Evolutionary conservation across 768 basidiomycete species (phyloP).

Genomic region (Inosperma sp.): DNA sequence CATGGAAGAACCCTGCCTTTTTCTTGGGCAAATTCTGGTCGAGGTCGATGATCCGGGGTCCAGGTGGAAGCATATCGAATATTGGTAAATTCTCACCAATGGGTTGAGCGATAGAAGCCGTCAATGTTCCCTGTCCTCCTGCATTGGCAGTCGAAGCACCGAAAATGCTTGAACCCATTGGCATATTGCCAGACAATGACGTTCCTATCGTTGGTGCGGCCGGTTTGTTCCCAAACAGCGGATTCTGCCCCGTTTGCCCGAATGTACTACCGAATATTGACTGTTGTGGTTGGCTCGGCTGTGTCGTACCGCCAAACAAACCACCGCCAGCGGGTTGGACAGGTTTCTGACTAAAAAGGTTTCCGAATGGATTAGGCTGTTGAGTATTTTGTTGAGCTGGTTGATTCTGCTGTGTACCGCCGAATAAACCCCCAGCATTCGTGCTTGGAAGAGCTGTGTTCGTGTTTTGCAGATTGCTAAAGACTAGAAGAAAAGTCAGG

Average conservation of each 20-base stretch:
- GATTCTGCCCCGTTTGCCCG: constrained; percentile 41
- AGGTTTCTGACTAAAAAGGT: constrained; percentile 45
- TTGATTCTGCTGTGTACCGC: constrained; percentile 27
- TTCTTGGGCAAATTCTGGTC: constrained; percentile 65
- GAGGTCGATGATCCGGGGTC: constrained; percentile 56
- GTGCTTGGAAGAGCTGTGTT: constrained; percentile 17
- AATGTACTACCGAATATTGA: constrained; percentile 51
- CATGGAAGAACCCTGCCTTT: constrained; percentile 73
- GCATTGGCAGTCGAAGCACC: constrained; percentile 36
- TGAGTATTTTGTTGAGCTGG: constrained; percentile 30
- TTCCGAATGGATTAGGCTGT: constrained; percentile 31
- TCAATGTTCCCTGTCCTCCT: constrained; percentile 57
- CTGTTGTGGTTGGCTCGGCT: constrained; percentile 26
- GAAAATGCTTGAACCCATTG: constrained; percentile 15
- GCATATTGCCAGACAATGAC: constrained; percentile 21
- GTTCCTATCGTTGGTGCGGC: constrained; percentile 41
- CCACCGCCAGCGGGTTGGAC: constrained; percentile 31
- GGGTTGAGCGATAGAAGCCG: constrained; percentile 86
- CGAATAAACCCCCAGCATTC: constrained; percentile 20
- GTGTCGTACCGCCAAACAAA: constrained; percentile 37
- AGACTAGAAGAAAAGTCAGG: constrained; percentile 12
- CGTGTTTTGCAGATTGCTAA: constrained; percentile 18
- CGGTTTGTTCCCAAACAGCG: constrained; percentile 48
- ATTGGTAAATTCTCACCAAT: constrained; percentile 68
- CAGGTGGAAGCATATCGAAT: constrained; percentile 70